Base-by-base conservation (phyloP, 2,329 filamentous ascomycete species). In the Lasiodiplodia gonubiensis region DNA sequence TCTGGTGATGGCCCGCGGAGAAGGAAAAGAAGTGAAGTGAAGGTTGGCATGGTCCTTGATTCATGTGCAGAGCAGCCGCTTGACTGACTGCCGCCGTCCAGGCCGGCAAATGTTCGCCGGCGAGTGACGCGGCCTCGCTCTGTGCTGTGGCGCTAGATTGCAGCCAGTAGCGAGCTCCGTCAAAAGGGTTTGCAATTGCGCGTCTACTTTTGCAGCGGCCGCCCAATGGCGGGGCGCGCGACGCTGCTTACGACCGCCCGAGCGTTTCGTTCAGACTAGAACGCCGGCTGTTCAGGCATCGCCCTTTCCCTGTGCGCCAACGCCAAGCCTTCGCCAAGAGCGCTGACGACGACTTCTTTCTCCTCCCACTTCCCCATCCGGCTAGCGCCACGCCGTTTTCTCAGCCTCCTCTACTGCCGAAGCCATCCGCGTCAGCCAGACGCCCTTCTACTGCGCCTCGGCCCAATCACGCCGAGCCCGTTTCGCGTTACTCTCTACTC, bases 321-420 rank as follows among this genome's bases (percentile, higher is more conserved):
- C 30, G 59, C 59, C 59, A 63, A 63, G 59, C 42, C 46, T 63
- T n/a, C 14, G 59, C 59, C 59, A 63, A 63, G 59, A 18, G 59
- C 59, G 59, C 59, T 63, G 59, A 63, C 59, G 59, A 63, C 59
- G 39, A 51, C 59, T 63, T 27, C 55, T 46, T 39, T 21, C 55
- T 46, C 55, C 37, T 46, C n/a, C 25, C 30, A 51, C 30, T 63
- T 23, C 59, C 59, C 12, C 27, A 39, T 51, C 21, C 27, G 42
- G 59, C 16, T 49, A 48, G 42, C 25, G 6, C 14, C 57, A 27
- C 25, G 42, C 57, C 35, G 18, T 60, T 63, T 51, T 33, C 59
- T 63, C 42, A 63, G 59, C 59, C 59, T 63, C 59, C 49, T 63
- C 59, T 14, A 35, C 11, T 6, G 18, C 23, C 59, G 42, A 27